A percentile compares a stretch with the other conserved stretches of the same genome.
Evolutionary conservation across 306 rosid genomes (phyloP).

Genomic region (Albizia julibrissin): DNA sequence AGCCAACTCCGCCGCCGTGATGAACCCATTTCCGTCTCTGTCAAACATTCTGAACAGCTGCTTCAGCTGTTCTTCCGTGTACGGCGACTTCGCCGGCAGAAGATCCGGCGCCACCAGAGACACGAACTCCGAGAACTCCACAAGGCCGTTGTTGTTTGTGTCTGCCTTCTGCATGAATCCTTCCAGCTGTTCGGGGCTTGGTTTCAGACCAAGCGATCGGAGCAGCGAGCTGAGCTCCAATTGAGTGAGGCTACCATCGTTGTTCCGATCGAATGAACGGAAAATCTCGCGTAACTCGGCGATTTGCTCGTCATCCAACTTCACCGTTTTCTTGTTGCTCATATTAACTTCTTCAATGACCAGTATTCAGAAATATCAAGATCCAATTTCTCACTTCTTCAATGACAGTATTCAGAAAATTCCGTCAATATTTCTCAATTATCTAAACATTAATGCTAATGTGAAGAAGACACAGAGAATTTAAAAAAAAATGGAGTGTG

Average conservation of each 20-base stretch:
- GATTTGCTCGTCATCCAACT: conserved; percentile 78
- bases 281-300: conserved; percentile 79
- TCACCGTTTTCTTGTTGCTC: conserved; percentile 65
- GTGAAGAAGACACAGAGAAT: not conserved
- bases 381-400: not conserved
- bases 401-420: too few relatives aligned
- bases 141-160: conserved; percentile 73
- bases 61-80: conserved; percentile 72
- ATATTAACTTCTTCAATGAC: conserved; percentile 27
- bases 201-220: conserved; percentile 82
- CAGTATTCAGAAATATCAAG: not conserved
- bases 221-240: conserved; percentile 80
- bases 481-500: not conserved
- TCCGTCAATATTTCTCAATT: not conserved
- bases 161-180: conserved; percentile 70
- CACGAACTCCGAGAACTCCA: conserved; percentile 84
- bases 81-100: conserved; percentile 74
- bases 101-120: conserved; percentile 78
- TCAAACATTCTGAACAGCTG: conserved; percentile 76
- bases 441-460: not conserved
- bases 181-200: conserved; percentile 80
- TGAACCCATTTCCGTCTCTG: conserved; percentile 84
- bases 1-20: conserved; percentile 90
- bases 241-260: conserved; percentile 89
- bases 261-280: conserved; percentile 85